Percentiles rank a stretch among this genome's conserved stretches.
These are phyloP conservation scores for Pleurotus citrinopileatus DNA, from an alignment of 768 basidiomycete genomes.

Conservation along the genomic window DNA sequence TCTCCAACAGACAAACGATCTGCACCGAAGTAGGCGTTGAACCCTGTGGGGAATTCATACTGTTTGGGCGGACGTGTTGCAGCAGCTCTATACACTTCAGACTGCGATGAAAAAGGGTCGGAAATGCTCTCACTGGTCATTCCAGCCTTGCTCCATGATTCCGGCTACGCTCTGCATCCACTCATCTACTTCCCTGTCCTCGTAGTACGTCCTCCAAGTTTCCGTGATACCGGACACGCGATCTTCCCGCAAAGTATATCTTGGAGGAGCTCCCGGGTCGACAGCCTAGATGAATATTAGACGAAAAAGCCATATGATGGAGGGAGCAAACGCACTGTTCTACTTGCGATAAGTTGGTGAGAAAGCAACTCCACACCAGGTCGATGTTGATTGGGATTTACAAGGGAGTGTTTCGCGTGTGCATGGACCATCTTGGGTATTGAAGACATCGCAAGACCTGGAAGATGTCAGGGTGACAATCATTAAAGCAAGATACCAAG, in stretches of 20 bases:
- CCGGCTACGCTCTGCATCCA: slow-evolving; percentile 90
- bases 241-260: slow-evolving; percentile 73
- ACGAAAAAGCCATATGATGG: slow-evolving; percentile 8
- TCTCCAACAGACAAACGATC: slow-evolving; percentile 87
- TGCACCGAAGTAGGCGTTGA: slow-evolving; percentile 74
- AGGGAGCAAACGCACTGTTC: slow-evolving; percentile 43
- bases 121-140: slow-evolving; percentile 65
- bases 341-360: slow-evolving; percentile 88
- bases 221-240: slow-evolving; percentile 69
- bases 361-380: slow-evolving; percentile 69
- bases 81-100: slow-evolving; percentile 45
- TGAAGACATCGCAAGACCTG: slow-evolving; percentile 76
- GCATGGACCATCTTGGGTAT: slow-evolving; percentile 80
- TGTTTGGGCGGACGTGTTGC: slow-evolving; percentile 54
- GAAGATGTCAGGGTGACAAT: background rate
- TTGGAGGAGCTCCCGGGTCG: slow-evolving; percentile 61
- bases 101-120: background rate
- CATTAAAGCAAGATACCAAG: background rate
- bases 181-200: slow-evolving; percentile 83
- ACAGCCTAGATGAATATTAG: slow-evolving; percentile 54
- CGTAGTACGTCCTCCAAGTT: slow-evolving; percentile 80
- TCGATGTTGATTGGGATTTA: slow-evolving; percentile 45
- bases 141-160: slow-evolving; percentile 85
- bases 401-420: slow-evolving; percentile 69
- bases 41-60: slow-evolving; percentile 97